Percentiles rank a stretch among this genome's conserved stretches.
Evolutionary conservation across 257 asterid genomes (phyloP).

Genomic region (Eucommia ulmoides): DNA sequence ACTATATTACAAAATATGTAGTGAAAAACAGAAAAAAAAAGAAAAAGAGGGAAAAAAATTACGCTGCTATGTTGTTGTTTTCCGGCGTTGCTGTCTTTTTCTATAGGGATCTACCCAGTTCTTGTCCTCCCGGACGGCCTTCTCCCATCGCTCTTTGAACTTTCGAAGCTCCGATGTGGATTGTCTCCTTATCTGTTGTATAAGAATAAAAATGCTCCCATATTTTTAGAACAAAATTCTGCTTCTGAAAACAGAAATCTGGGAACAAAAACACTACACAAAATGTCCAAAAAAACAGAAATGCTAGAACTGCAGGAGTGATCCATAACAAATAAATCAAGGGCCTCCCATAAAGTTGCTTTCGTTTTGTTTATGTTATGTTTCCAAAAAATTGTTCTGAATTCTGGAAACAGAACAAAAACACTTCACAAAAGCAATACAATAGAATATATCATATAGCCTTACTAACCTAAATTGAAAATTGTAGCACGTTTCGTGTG

Average conservation of each 20-base stretch:
- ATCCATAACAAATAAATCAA: not conserved
- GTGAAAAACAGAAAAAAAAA: no score
- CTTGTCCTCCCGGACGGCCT: conserved; percentile 52
- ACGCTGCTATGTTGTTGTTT: not conserved
- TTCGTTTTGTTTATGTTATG: no score
- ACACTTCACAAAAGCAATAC: not conserved
- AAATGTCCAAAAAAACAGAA: not conserved
- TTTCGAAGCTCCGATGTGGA: conserved; percentile 53
- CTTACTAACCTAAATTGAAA: no score
- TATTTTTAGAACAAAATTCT: not conserved
- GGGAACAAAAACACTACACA: not conserved
- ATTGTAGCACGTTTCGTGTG: no score
- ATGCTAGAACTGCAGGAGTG: not conserved
- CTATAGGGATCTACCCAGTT: conserved; percentile 70
- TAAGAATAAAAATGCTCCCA: not conserved
- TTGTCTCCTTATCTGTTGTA: conserved; percentile 54
- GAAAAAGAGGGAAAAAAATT: no score
- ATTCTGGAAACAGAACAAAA: no score
- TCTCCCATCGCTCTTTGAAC: conserved; percentile 74
- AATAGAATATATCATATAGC: no score
- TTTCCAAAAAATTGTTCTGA: no score
- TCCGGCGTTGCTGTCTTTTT: conserved; percentile 8
- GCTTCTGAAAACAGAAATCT: not conserved
- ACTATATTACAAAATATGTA: no score
- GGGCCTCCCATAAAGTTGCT: no score